Evolutionary conservation across 345 rosid genomes (phyloP), one percentile per base, ranked within the genome.

Genomic region (Kernera saxatilis): DNA sequence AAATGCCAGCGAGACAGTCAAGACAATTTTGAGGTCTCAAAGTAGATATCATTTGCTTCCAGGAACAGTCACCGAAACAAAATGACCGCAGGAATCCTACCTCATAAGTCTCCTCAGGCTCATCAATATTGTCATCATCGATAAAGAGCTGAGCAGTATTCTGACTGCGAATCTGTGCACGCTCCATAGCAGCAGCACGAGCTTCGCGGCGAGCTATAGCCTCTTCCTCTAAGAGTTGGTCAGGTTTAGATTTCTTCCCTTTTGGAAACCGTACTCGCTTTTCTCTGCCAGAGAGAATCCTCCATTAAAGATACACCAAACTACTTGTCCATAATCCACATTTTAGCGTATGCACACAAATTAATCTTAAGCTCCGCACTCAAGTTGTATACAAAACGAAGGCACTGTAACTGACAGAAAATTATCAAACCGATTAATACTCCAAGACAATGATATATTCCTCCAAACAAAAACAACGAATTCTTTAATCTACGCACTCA

Each of bases 241-340:
- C 95, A 10, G 85, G 68, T 83, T 86, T 95, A 54, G 82, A 67
- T 77, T 95, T 95, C 84, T 83, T 95, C 17, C 98, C 98, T 75
- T 88, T 95, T 1, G 99, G 99, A 82, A 92, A 95, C 57, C 98
- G 80, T 40, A 86, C 84, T 64, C 83, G 87, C 83, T 90, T 95
- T 77, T 85, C 86, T 82, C 98, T 93, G 71, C 74, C 78, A 67
- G 55, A 58, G 37, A 64, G 71, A 32, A 50, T 50, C 73, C 67
- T 74, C 73, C 73, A 65, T 65, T 73, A 67, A 25, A 64, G 66
- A 41, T 43, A 70, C 54, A 56, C 71, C 67, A 55, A 44, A 44
- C 73, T 22, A 75, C 36, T 67, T 59, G 50, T 41, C 49, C 59
- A 25, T 66, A 48, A 35, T 44, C 70, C 60, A 70, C 18, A 70